Base-by-base conservation (phyloP, 2,329 filamentous ascomycete genomes). In the Phoma herbarum region DNA sequence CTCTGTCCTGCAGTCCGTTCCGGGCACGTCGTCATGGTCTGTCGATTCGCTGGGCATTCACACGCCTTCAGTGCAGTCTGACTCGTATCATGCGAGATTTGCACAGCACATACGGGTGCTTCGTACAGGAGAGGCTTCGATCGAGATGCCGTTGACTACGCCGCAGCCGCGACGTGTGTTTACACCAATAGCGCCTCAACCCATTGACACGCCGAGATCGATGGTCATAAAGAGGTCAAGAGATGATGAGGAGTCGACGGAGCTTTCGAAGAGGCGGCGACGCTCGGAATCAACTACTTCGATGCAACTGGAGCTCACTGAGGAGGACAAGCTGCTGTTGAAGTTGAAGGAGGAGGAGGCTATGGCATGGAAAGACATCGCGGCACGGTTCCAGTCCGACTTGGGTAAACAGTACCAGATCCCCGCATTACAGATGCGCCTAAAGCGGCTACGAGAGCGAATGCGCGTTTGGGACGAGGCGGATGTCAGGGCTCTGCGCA, bases 321-420 rank as follows among this genome's bases (percentile, higher is more conserved):
- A 84, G 39, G 82, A 84, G 66, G 82, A 85, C 57, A 76, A 77
- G 43, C 70, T 84, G 20, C 78, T 85, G 10, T 72, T 84, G 16
- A 76, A 78, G 58, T 76, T 85, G 45, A 84, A 84, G 57, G 82
- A 84, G 57, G 81, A 83, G 47, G 81, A 84, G 54, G 77, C 74
- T 29, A 78, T 84, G 53, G 80, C 82, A 0, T 85, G 83, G 83
- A 85, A 85, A 66, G 83, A 84, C 57, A 84, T 85, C 58, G 81
- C 81, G 9, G 75, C 77, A 7, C 80, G 80, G 22, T 84, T 84
- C 69, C 76, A 81, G 54, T 77, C 76, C 12, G 81, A 83, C 28
- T 73, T 80, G 26, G 81, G 81, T 55, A 81, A 83, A 65, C 75
- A 71, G 4, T 80, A 82, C 60, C 80, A 83, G 61, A 81, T 84